These are phyloP conservation scores for Verticillium zaregamsianum DNA, from an alignment of 2,329 filamentous ascomycete genomes.

Conservation along the genomic window DNA sequence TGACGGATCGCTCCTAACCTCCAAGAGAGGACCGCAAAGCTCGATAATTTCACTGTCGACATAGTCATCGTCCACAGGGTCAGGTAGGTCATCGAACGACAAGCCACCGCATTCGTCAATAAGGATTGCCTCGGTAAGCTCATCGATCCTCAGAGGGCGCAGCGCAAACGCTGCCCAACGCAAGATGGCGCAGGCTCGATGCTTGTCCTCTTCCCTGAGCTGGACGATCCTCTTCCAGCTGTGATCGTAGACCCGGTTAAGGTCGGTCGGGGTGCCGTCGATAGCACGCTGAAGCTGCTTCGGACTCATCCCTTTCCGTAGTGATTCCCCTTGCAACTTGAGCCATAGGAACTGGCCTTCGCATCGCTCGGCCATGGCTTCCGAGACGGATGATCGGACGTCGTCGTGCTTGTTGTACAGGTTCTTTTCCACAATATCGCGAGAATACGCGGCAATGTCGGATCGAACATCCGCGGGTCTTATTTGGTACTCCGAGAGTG, in stretches of 20 bases:
- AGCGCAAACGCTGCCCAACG: conserved; percentile 22
- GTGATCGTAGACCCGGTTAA: conserved; percentile 23
- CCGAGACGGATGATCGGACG: conserved; percentile 13
- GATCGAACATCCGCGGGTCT: conserved; percentile 14
- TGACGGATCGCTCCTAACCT: conserved; percentile 7
- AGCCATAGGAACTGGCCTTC: conserved; percentile 30
- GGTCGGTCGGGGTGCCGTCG: conserved; percentile 19
- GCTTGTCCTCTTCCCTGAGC: conserved; percentile 8
- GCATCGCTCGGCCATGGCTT: conserved; percentile 18
- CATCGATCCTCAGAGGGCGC: conserved; percentile 14
- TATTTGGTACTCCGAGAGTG: conserved; percentile 14
- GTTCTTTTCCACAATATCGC: conserved; percentile 21
- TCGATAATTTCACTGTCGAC: conserved; percentile 21
- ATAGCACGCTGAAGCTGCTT: conserved; percentile 22
- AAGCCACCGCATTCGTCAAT: conserved; percentile 16
- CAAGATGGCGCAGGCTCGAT: conserved; percentile 21
- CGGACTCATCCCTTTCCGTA: conserved; percentile 20
- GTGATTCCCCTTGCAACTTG: conserved; percentile 20
- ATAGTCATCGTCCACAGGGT: conserved; percentile 22
- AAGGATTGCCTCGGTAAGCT: conserved; percentile 19
- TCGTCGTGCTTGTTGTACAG: conserved; percentile 19
- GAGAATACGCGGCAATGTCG: conserved; percentile 18
- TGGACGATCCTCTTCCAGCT: conserved; percentile 21
- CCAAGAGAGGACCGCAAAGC: conserved; percentile 24
- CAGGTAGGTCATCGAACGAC: conserved; percentile 18